phyloP scores from a whole-genome alignment of 2,329 filamentous ascomycete species.

The Sporothrix pseudoabietina region DNA sequence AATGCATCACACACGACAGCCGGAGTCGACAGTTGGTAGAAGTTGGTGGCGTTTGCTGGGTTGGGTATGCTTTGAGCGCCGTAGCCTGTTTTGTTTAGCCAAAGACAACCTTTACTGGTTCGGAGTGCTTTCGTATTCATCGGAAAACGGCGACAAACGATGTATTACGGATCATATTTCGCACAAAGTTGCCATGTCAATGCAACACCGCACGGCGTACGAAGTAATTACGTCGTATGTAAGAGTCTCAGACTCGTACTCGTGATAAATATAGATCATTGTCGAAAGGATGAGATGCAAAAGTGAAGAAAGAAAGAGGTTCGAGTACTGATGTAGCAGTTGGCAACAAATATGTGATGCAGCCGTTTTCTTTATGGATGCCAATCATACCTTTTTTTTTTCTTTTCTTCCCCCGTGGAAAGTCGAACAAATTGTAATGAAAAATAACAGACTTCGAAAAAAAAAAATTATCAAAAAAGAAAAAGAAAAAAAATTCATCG shows the following conservation, averaged over 20 bases:
- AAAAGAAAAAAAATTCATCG: no score
- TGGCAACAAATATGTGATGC: no score
- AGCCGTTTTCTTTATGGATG: neutral
- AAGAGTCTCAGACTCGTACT: neutral
- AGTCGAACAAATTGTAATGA: neutral
- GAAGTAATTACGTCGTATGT: no score
- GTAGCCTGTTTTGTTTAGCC: neutral
- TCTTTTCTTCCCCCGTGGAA: neutral
- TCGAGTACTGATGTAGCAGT: no score
- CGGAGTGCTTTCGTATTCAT: neutral
- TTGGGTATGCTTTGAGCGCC: neutral
- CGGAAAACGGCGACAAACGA: neutral
- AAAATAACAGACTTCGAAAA: neutral
- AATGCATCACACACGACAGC: neutral
- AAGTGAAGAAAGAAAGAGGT: neutral
- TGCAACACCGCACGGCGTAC: neutral
- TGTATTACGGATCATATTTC: neutral
- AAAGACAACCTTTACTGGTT: neutral
- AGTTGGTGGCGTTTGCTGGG: neutral
- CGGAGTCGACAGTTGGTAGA: neutral
- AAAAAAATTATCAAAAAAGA: neutral
- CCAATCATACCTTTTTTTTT: neutral
- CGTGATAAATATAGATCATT: neutral
- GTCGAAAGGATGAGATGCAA: neutral
- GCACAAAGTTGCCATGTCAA: neutral